phyloP scores from a whole-genome alignment of 257 asterid genomes.

The Capsicum pubescens region DNA sequence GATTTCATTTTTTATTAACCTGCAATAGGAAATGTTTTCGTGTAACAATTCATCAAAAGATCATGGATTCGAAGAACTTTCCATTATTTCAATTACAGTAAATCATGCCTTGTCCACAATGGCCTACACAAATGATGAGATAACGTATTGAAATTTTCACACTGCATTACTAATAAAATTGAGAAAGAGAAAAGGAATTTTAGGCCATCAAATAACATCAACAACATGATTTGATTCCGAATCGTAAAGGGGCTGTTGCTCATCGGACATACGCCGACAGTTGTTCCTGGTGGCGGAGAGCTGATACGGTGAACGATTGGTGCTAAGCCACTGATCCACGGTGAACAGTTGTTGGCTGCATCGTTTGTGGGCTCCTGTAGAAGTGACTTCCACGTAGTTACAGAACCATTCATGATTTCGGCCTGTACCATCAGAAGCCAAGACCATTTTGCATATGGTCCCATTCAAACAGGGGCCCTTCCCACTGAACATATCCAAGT shows the following conservation, averaged over 20 bases:
- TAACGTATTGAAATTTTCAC: background rate
- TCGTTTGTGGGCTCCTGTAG: constrained; percentile 50
- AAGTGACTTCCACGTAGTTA: constrained; percentile 62
- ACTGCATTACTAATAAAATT: too few relatives aligned
- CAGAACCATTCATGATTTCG: constrained; percentile 68
- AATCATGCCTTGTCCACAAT: background rate
- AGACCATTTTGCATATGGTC: constrained; percentile 58
- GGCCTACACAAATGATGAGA: background rate
- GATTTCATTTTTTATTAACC: background rate
- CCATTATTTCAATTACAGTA: background rate
- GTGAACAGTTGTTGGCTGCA: constrained; percentile 53
- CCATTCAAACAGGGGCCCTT: constrained; percentile 63
- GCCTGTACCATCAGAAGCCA: constrained; percentile 70
- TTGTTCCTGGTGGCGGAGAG: constrained; percentile 54
- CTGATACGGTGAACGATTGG: constrained; percentile 54
- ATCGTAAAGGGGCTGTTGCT: background rate
- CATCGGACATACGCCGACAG: constrained; percentile 31
- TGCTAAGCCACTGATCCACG: constrained; percentile 80
- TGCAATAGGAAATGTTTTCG: background rate
- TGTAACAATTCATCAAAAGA: background rate
- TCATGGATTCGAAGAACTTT: background rate
- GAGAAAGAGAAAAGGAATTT: background rate
- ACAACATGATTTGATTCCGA: background rate
- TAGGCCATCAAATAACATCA: background rate
- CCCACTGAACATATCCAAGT: constrained; percentile 69